phyloP scores from a whole-genome alignment of 305 asterid genomes.

The Withania somnifera region DNA sequence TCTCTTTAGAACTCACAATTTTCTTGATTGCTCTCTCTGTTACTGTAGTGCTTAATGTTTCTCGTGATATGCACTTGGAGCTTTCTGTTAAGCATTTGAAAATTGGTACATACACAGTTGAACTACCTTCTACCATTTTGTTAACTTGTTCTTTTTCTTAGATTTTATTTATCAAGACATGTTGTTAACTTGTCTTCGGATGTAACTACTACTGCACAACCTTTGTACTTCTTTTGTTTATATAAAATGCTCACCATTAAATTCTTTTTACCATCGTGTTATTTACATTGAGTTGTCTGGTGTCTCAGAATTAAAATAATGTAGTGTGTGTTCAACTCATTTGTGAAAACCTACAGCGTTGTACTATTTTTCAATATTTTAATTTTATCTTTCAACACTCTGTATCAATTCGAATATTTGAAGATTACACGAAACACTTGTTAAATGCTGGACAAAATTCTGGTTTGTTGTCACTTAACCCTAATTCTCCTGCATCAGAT shows the following conservation, averaged over 20 bases:
- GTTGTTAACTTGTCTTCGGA: neutral
- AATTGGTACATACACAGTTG: neutral
- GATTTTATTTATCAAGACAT: neutral
- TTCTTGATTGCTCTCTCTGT: neutral
- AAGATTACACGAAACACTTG: neutral
- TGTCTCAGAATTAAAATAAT: neutral
- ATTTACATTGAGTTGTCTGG: neutral
- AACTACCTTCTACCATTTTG: neutral
- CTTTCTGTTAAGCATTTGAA: neutral
- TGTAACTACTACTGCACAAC: neutral
- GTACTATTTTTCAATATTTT: neutral
- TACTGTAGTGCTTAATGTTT: conserved; percentile 1
- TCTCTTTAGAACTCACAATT: conserved; percentile 7
- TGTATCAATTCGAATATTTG: neutral
- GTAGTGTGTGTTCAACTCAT: neutral
- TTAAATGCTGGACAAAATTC: neutral
- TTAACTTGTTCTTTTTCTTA: neutral
- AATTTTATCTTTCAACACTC: neutral
- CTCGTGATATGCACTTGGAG: neutral
- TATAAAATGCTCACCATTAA: neutral
- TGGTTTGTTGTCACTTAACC: neutral
- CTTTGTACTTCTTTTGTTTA: neutral
- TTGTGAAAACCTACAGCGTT: neutral
- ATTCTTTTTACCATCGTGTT: neutral
- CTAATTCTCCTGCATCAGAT: neutral